phyloP scores from a whole-genome alignment of 495 filamentous ascomycete genomes.

The Jackrogersella multiformis region DNA sequence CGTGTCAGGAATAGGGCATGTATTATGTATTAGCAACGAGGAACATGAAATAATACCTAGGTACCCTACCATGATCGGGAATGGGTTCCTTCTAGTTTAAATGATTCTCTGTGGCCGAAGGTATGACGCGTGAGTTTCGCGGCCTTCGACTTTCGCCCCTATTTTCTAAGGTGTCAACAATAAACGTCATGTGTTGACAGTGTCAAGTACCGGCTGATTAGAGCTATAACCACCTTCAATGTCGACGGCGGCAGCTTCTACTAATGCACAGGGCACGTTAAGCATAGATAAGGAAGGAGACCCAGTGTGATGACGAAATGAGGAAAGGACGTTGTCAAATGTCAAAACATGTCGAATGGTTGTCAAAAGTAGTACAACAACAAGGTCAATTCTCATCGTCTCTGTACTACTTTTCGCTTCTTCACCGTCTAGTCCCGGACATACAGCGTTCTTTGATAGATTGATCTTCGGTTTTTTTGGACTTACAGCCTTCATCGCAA shows the following conservation, averaged over 20 bases:
- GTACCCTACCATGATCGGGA: background rate
- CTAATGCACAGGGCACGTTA: background rate
- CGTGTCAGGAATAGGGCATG: background rate
- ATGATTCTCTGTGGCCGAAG: background rate
- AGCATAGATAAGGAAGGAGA: background rate
- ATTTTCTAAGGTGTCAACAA: background rate
- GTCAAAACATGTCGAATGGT: no score
- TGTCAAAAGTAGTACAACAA: background rate
- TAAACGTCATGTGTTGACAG: background rate
- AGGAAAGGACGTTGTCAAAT: background rate
- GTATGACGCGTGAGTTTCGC: background rate
- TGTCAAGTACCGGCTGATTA: background rate
- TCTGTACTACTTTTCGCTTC: background rate
- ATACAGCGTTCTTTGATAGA: constrained; percentile 21
- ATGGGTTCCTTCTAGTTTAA: background rate
- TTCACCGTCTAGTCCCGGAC: background rate
- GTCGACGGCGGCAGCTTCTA: background rate
- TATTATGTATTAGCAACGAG: background rate
- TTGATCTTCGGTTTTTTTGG: constrained; percentile 13
- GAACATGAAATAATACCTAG: background rate
- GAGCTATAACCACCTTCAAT: background rate
- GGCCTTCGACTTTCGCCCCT: no score
- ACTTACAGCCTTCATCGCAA: background rate
- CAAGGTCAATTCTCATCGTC: background rate
- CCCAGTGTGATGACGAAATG: background rate